These are phyloP conservation scores for Populus trichocarpa DNA, from an alignment of 441 rosid genomes.

Conservation along the genomic window DNA sequence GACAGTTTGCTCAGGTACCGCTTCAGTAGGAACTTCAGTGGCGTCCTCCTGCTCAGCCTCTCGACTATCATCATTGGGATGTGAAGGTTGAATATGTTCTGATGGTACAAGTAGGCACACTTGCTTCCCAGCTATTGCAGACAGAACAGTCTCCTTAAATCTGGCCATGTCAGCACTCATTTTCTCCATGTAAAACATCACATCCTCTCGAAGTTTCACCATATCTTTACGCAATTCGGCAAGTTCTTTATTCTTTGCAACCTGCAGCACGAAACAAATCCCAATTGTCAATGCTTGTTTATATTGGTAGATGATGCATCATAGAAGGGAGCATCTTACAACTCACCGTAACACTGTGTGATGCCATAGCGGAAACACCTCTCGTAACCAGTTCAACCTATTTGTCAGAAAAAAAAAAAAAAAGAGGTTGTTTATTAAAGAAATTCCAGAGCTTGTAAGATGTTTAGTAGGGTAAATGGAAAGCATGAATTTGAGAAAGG, in stretches of 20 bases:
- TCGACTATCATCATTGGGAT: background rate
- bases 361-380: background rate
- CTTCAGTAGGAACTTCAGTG: background rate
- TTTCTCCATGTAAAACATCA: background rate
- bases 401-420: background rate
- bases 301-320: background rate
- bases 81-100: background rate
- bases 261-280: background rate
- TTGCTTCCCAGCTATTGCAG: background rate
- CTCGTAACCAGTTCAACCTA: background rate
- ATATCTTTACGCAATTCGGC: background rate
- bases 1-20: background rate
- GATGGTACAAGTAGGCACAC: background rate
- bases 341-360: background rate
- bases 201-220: background rate
- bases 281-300: background rate
- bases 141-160: background rate
- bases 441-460: background rate
- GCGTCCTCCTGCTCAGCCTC: background rate
- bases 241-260: background rate
- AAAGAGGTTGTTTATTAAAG: background rate
- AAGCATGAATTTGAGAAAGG: background rate
- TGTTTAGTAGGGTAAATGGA: background rate
- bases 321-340: background rate
- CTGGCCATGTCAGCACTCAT: background rate